Evolutionary conservation across 2,329 filamentous ascomycete genomes (phyloP), one percentile per base, ranked within the genome.

Genomic region (Aspergillus ibericus): DNA sequence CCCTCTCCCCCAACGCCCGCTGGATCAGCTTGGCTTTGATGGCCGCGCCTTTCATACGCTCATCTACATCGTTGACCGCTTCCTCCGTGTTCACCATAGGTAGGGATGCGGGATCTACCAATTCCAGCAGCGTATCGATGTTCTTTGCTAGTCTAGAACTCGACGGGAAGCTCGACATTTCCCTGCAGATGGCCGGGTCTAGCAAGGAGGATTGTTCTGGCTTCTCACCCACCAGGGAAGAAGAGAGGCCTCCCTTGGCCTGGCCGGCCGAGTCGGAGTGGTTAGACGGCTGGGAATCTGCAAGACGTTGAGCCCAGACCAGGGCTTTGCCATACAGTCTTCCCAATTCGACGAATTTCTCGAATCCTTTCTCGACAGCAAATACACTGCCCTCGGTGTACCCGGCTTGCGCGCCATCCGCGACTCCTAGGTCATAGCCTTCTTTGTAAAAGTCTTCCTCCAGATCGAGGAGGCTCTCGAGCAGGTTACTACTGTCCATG

Each of bases 331-430:
- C 91, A 67, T 93, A 88, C 32, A 98, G 77, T 59, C 83, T 83
- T 2, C 93, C 93, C 73, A 92, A 85, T 62, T 92, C 88, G 42
- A 90, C 72, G 70, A 96, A 97, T 77, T 96, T 98, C 68, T 96
- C 91, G 68, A 95, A 98, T 0, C 93, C 93, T 64, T 93, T 95
- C 72, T 96, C 90, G 42, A 98, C 85, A 0, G 93, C 95, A 71
- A 98, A 92, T 18, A 92, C 85, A 53, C 92, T 90, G 60, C 95
- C 95, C 81, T 99, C 95, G 63, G 91, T 86, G 58, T 88, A 87
- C 38, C 95, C 95, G 32, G 91, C 88, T 59, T 83, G 83, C 40
- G 85, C 80, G 59, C 95, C 95, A 75, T 96, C 93, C 40, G 82
- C 78, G 49, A 86, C 75, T 44, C 95, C 95, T 55, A 91, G 83